Conservation (phyloP, 225 moss, liverwort and hornwort species). For the Lunularia cruciata region DNA sequence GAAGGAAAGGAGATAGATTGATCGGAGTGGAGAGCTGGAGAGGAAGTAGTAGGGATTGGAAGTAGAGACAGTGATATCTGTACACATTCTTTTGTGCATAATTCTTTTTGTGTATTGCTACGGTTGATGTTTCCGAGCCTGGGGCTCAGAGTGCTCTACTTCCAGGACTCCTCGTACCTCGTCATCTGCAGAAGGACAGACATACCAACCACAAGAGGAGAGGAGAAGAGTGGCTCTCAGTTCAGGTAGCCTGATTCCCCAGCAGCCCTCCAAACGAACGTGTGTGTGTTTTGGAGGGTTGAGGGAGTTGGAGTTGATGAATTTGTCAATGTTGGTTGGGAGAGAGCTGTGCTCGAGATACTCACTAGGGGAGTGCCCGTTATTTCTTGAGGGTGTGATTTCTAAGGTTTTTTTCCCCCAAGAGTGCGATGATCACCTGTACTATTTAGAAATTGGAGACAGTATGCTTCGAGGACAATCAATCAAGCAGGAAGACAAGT, state of each 20-base stretch:
- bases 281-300: conserved; percentile 7
- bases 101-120: conserved; percentile 9
- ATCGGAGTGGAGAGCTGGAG: conserved; percentile 1
- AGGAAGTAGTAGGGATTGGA: conserved; percentile 4
- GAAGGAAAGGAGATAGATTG: background rate
- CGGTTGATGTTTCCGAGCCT: conserved; percentile 10
- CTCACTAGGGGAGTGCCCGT: background rate
- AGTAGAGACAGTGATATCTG: background rate
- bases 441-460: conserved; percentile 5
- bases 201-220: conserved; percentile 14
- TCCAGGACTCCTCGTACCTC: conserved; percentile 5
- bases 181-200: conserved; percentile 12
- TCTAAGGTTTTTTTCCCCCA: background rate
- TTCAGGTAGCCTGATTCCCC: conserved; percentile 21
- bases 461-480: background rate
- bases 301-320: conserved; percentile 14
- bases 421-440: background rate
- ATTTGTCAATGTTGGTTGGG: conserved; percentile 21
- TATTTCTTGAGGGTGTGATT: conserved; percentile 12
- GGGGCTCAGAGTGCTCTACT: conserved; percentile 8
- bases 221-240: conserved; percentile 16
- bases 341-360: background rate
- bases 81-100: conserved; percentile 17
- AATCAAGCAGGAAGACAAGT: background rate
- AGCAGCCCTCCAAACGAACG: background rate